Evolutionary conservation across 257 asterid species (phyloP), one percentile per base, ranked within the genome.

Genomic region (Thymus mandschuricus): DNA sequence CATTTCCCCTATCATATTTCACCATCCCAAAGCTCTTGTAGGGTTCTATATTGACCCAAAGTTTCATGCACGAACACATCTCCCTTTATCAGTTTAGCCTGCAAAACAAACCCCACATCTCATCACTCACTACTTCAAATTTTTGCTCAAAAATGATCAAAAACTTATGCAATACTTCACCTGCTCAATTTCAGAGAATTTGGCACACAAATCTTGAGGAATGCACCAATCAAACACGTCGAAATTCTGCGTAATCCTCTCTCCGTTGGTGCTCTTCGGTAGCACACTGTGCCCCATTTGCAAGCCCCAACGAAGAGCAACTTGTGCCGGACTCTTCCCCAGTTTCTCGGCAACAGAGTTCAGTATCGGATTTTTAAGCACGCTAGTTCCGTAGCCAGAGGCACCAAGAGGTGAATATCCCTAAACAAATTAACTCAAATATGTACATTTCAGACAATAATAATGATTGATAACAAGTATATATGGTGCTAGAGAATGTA

Each of bases 1-100:
- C 35, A 51, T 51, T 30, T 73, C 8, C 34, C n/a, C 6, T 79
- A 21, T 21, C 79, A 90, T 27, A 81, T 54, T 75, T 90, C 96
- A 66, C 87, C 93, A 78, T 90, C 97, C 97, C 97, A 90, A 0
- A 90, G 84, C 43, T 88, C 93, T 70, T 88, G 85, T 35, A 85
- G 11, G 30, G 89, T 88, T 78, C 45, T 88, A 82, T 86, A 90
- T 29, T 73, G 69, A 69, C 97, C 85, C 10, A 45, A 66, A 11
- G 80, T 83, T 76, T 83, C 83, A n/a, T 88, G 81, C 38, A 56
- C 87, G 79, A 86, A 88, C 3, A 66, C n/a, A 66, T 60, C n/a
- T 21, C 92, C 96, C 59, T 63, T 74, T 5, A 85, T 27, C 31
- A 85, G 76, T 62, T 82, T 88, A 72, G 70, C 86, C 96, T 90